Evolutionary conservation across 352 stramenopile genomes (phyloP), one percentile per base, ranked within the genome.

Genomic region (Saprolegnia diclina): DNA sequence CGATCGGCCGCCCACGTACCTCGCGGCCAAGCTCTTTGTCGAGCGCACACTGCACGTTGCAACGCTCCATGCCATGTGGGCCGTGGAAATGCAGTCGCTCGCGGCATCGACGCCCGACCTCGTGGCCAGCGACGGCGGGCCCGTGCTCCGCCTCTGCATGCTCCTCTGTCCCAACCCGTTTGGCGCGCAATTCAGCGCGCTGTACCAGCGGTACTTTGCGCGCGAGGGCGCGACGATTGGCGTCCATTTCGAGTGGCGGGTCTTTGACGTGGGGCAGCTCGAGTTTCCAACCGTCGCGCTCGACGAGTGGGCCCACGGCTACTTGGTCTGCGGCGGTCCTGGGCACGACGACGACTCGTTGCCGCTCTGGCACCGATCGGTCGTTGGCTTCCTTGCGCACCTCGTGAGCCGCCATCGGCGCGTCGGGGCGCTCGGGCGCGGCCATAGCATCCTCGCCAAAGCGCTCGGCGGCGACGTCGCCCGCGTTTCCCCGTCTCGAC

Each of bases 131-230:
- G 46, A 45, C 32, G n/a, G 0, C 19, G 13, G 7, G 5, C 18
- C 61, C 4, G 61, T 67, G 18, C 7, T 69, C n/a, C 63, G 38
- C 37, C 18, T 69, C n/a, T 52, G 42, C 13, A 69, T 69, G 63
- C 46, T 69, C 4, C 21, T 69, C 4, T 69, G 63, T 37, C 63
- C 63, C 11, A 69, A 62, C 46, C 63, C 46, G 21, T 69, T 69
- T 69, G 63, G 63, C 14, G 19, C 29, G 11, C 45, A 69, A n/a
- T 69, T 62, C 50, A 42, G 45, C 35, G 29, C 37, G 4, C 13
- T 69, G 38, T 69, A 69, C 44, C 63, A 69, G 37, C 63, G 46
- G 6, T 69, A 50, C 26, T 69, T 69, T 62, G 63, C 44, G 14
- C 19, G 52, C 26, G 42, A 69, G 16, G 21, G 42, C 1, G n/a